Conservation (phyloP, 192 early-diverging fungal genomes). For the Ramicandelaber brevisporus region DNA sequence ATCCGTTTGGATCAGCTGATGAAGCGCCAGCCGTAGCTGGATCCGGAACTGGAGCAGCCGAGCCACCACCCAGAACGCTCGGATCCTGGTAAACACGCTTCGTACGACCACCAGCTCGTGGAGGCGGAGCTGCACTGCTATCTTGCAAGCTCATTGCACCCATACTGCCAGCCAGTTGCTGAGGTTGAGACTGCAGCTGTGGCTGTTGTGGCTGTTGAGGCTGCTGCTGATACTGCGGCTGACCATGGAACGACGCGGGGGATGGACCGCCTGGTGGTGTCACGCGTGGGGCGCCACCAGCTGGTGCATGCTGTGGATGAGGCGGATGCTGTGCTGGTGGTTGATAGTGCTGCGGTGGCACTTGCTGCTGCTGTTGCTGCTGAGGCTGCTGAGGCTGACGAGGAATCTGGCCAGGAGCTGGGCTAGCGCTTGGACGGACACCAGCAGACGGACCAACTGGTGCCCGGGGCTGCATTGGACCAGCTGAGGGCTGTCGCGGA, state of each 20-base stretch:
- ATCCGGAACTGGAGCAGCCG: no score
- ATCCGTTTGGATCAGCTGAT: no score
- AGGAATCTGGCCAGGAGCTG: no score
- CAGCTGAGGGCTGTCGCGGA: no score
- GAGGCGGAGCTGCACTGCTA: no score
- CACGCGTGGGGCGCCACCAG: constrained; percentile 1
- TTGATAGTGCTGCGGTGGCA: not conserved
- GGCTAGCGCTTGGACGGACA: no score
- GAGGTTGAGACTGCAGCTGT: constrained; percentile 2
- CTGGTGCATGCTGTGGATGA: constrained; percentile 3
- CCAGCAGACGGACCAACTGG: no score
- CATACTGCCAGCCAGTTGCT: constrained; percentile 3
- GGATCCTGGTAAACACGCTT: no score
- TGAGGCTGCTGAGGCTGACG: not conserved
- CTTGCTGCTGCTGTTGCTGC: not conserved
- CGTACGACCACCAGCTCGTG: no score
- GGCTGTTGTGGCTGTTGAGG: constrained; percentile 5
- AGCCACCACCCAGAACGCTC: no score
- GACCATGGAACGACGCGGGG: constrained; percentile 2
- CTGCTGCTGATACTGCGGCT: constrained; percentile 1
- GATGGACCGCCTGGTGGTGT: not conserved
- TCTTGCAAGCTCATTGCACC: constrained; percentile 5
- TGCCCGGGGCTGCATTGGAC: no score
- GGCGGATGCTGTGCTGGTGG: constrained; percentile 3
- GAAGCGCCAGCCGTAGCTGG: no score